Evolutionary conservation across 768 basidiomycete species (phyloP).

Genomic region (Termitomyces titanicus): DNA sequence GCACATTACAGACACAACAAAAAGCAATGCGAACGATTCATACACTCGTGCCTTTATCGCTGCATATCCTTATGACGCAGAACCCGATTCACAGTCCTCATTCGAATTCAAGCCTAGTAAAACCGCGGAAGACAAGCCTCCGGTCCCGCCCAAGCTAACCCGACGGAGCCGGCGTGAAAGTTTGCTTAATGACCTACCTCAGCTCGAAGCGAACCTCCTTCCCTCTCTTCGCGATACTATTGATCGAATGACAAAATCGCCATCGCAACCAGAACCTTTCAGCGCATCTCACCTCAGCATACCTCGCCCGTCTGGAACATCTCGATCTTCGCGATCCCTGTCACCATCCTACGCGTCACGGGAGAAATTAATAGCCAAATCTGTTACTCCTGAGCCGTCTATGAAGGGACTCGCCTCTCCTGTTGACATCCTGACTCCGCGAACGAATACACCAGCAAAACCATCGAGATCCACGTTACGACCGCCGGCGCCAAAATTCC

Average conservation of each 20-base stretch:
- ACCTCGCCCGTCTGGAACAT: conserved; percentile 2
- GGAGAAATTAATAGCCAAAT: neutral
- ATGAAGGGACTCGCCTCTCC: neutral
- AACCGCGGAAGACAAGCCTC: conserved; percentile 8
- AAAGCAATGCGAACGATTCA: conserved; percentile 2
- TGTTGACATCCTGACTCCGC: conserved; percentile 23
- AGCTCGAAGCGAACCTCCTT: conserved; percentile 61
- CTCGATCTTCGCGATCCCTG: conserved; percentile 10
- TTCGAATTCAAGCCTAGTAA: conserved; percentile 23
- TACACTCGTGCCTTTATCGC: conserved; percentile 17
- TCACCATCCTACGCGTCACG: conserved; percentile 13
- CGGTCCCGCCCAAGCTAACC: conserved; percentile 11
- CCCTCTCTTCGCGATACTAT: conserved; percentile 73
- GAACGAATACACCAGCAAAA: conserved; percentile 29
- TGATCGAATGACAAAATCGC: conserved; percentile 65
- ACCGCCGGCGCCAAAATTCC: conserved; percentile 29
- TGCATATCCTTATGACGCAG: conserved; percentile 19
- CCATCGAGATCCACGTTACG: conserved; percentile 37
- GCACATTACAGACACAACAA: neutral
- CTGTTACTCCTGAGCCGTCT: conserved; percentile 2
- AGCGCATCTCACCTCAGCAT: conserved; percentile 8
- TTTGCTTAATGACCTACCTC: conserved; percentile 49
- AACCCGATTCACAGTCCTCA: conserved; percentile 25
- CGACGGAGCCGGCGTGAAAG: conserved; percentile 31
- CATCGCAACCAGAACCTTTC: conserved; percentile 26